Percentiles rank a stretch among this genome's conserved stretches.
Evolutionary conservation across 192 early-diverging fungal species (phyloP).

Genomic region (Coemansia sp.): DNA sequence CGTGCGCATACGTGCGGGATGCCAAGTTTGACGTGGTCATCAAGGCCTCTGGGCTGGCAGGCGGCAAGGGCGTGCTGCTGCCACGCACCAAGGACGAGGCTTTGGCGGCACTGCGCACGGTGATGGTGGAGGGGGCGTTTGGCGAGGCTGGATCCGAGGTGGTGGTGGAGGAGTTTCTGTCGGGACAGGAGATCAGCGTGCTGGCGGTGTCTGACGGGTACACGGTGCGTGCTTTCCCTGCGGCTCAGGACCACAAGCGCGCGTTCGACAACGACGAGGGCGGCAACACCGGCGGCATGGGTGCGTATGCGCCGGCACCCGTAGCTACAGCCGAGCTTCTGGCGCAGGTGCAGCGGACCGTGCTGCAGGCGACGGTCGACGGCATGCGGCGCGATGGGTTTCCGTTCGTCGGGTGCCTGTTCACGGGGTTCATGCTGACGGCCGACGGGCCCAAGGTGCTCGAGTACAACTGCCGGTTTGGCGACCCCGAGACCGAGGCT

Average conservation of each 20-base stretch:
- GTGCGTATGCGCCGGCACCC: constrained; percentile 95
- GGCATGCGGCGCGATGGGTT: constrained; percentile 94
- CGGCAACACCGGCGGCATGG: constrained; percentile 99
- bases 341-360: constrained; percentile 65
- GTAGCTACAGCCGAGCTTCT: constrained; percentile 79
- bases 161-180: constrained; percentile 92
- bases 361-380: constrained; percentile 90
- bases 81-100: constrained; percentile 85
- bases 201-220: constrained; percentile 94
- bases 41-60: constrained; percentile 97
- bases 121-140: constrained; percentile 91
- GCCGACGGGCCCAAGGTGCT: constrained; percentile 87
- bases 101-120: constrained; percentile 72
- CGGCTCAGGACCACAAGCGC: constrained; percentile 99
- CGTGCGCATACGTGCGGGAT: constrained; percentile 62
- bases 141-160: constrained; percentile 88
- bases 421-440: constrained; percentile 96
- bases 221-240: constrained; percentile 83
- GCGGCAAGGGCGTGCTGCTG: constrained; percentile 95
- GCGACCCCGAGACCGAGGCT: constrained; percentile 97
- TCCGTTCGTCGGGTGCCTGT: constrained; percentile 96
- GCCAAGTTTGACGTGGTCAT: constrained; percentile 73
- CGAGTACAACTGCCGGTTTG: constrained; percentile 98
- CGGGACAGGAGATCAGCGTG: constrained; percentile 91
- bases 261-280: constrained; percentile 91